Evolutionary conservation across 441 rosid species (phyloP).

Genomic region (Viola pubescens): DNA sequence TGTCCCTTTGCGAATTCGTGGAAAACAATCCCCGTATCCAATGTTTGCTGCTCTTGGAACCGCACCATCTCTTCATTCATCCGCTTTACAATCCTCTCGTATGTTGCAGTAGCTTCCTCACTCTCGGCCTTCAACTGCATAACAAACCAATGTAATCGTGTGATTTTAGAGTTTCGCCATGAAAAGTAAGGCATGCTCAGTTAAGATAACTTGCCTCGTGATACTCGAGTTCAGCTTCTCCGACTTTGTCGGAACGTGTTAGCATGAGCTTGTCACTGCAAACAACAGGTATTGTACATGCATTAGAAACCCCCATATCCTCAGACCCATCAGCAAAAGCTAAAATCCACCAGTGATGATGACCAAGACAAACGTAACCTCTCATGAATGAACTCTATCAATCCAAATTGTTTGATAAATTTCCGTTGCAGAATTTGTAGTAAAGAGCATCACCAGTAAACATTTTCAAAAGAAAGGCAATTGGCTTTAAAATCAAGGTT

Average conservation of each 20-base stretch:
- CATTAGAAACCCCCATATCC: neutral
- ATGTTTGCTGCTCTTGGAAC: conserved; percentile 87
- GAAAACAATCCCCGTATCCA: conserved; percentile 82
- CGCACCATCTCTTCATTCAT: conserved; percentile 89
- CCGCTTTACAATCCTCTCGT: conserved; percentile 59
- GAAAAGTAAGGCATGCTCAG: neutral
- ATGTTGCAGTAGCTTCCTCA: conserved; percentile 71
- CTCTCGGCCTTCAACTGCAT: conserved; percentile 77
- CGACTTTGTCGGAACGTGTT: conserved; percentile 81
- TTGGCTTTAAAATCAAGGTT: neutral
- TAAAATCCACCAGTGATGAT: neutral
- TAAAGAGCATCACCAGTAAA: neutral
- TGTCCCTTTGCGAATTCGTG: conserved; percentile 95
- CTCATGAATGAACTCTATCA: no score
- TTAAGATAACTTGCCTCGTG: conserved; percentile 49
- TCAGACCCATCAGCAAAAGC: neutral
- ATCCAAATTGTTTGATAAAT: no score
- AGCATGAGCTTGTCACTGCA: conserved; percentile 87
- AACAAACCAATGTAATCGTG: conserved; percentile 13
- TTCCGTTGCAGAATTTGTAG: neutral
- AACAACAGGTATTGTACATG: neutral
- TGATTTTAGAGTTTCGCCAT: neutral
- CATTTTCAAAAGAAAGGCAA: neutral
- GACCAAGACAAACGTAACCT: neutral
- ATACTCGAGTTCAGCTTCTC: conserved; percentile 86